A percentile compares a stretch with the other conserved stretches of the same genome.
Evolutionary conservation across 2,329 filamentous ascomycete species (phyloP).

Genomic region (Paecilomyces sp.): DNA sequence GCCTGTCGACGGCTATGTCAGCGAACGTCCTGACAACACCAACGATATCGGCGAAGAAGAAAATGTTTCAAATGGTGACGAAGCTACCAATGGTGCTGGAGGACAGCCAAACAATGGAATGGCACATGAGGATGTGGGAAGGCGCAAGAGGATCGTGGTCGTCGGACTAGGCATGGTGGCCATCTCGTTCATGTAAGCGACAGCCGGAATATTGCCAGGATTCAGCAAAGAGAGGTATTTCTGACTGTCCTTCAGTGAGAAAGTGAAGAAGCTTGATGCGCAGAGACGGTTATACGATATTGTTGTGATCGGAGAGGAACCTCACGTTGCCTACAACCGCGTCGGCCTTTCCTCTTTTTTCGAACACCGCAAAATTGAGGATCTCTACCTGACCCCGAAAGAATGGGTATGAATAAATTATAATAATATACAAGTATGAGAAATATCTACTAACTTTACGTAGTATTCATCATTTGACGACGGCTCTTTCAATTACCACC

Average conservation of each 20-base stretch:
- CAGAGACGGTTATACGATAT: conserved; percentile 70
- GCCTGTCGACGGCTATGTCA: conserved; percentile 14
- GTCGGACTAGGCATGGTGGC: conserved; percentile 91
- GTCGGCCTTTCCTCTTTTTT: conserved; percentile 88
- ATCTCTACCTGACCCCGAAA: conserved; percentile 76
- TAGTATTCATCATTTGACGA: conserved; percentile 62
- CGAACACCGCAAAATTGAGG: conserved; percentile 74
- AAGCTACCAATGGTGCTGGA: conserved; percentile 3
- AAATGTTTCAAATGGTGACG: not conserved
- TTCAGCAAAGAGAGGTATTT: not conserved
- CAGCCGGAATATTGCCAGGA: not conserved
- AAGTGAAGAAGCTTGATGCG: conserved; percentile 76
- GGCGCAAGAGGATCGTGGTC: conserved; percentile 63
- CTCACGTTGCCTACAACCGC: conserved; percentile 83
- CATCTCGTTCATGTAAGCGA: conserved; percentile 69
- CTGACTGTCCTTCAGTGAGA: conserved; percentile 55
- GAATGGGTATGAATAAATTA: conserved; percentile 58
- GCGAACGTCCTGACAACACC: conserved; percentile 4
- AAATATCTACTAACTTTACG: conserved; percentile 3
- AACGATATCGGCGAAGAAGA: not conserved
- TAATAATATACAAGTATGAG: not conserved
- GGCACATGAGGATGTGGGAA: conserved; percentile 5
- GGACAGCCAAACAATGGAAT: not conserved
- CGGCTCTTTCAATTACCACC: conserved; percentile 63
- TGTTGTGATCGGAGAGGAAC: conserved; percentile 79